Base-by-base conservation (phyloP, 2,329 filamentous ascomycete species). In the Venturiaceae sp. region DNA sequence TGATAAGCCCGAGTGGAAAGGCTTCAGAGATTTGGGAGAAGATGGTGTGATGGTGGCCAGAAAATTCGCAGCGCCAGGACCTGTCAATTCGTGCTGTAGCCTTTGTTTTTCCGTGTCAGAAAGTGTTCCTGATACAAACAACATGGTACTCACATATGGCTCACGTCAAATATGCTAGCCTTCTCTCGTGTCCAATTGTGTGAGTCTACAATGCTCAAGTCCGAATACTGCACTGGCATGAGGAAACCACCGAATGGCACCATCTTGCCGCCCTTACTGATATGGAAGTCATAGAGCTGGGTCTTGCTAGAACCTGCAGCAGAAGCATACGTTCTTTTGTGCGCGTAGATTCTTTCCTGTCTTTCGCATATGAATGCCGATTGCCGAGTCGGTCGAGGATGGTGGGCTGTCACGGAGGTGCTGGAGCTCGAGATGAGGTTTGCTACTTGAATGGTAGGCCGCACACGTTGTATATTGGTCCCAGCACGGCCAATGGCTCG, bases 181-280 rank as follows among this genome's bases (percentile, higher is more conserved):
- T 92, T 88, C 66, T 84, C 81, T 58, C 94, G 85, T 16, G 94
- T 97, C 81, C 92, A 96, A 66, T 85, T 81, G 77, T 97, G 94
- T 56, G 90, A 95, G 61, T 91, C 88, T 64, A 83, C 80, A 63
- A 96, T 87, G 65, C 87, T 86, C 64, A 88, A 80, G 64, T 85
- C 82, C 34, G 80, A 74, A 77, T 97, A 99, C 72, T 94, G 88
- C 47, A 99, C 85, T 7, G 94, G 94, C 90, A 99, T 96, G 65
- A 83, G 80, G 76, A 86, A 96, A 64, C 90, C 91, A 63, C 89
- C 92, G 74, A 96, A 99, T n/a, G 90, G 89, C 54, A 96, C 92
- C 84, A 97, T 94, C 76, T 95, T 96, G 64, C 82, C 94, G 64
- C 90, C 90, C 69, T 89, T 79, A 60, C 83, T 80, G 62, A 92